Conservation (phyloP, 306 rosid species). For the Leucaena leucocephala region DNA sequence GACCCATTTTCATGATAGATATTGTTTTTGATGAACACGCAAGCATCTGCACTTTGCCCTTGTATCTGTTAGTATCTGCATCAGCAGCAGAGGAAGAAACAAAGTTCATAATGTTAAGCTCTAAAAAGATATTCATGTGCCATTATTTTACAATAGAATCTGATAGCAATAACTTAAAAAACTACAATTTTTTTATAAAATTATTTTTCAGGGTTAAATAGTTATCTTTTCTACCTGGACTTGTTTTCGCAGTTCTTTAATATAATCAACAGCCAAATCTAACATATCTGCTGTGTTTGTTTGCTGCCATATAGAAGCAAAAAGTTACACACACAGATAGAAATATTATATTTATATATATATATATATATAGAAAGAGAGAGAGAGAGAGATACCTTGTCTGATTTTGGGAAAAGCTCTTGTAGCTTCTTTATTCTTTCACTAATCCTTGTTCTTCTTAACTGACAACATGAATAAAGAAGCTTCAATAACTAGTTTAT, state of each 20-base stretch:
- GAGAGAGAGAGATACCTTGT: constrained; percentile 57
- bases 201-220: neutral
- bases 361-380: neutral
- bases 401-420: constrained; percentile 79
- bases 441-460: constrained; percentile 84
- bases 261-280: constrained; percentile 72
- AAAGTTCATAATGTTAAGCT: neutral
- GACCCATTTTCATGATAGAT: neutral
- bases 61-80: constrained; percentile 68
- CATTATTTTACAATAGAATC: neutral
- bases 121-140: neutral
- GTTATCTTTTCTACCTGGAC: constrained; percentile 60
- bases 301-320: constrained; percentile 58
- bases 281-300: constrained; percentile 84
- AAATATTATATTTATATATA: neutral
- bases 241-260: constrained; percentile 74
- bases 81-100: constrained; percentile 23
- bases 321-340: neutral
- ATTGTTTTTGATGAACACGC: constrained; percentile 42
- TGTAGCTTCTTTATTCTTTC: constrained; percentile 80
- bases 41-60: constrained; percentile 76
- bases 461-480: constrained; percentile 40
- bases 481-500: neutral
- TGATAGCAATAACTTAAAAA: neutral
- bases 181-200: too few relatives aligned